Base-by-base conservation (phyloP, 1,284 basidiomycete genomes). In the Trichosporon ovoides region DNA sequence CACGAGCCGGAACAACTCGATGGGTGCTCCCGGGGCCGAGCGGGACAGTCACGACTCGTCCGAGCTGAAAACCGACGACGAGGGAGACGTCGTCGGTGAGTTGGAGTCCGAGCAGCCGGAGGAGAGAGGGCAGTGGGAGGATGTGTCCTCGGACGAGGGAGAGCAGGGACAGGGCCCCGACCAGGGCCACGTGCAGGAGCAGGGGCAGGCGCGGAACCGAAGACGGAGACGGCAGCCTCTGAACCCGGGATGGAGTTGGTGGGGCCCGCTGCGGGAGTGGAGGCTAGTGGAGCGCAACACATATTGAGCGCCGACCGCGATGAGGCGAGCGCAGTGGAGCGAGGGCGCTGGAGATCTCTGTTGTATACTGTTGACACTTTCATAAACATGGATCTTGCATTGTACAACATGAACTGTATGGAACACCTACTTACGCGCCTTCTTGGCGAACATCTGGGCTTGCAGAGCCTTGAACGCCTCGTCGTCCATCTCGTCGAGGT, bases 201-300 rank as follows among this genome's bases (percentile, higher is more conserved):
- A 7, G 16, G 37, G 34, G 20, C 22, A 24, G 18, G 33, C 16
- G 4, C 31, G 7, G 7, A n/a, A 33, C 22, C 36, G 37, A 33
- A 10, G 33, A 46, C 36, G 31, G 49, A 35, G 33, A 46, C n/a
- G 12, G 40, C 18, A 28, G 3, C 24, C 48, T 35, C 40, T 55
- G 38, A 64, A 62, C 4, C 51, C 53, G 3, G 67, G 67, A 0
- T 73, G 73, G 73, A 69, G 67, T 54, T 77, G 75, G 75, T 75
- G 74, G 73, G 75, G 75, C 14, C 75, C 75, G 34, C 56, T 77
- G 40, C 68, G 65, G 34, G 70, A 77, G 34, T 76, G 70, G 69
- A 56, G 74, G 35, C 63, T 73, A 46, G 59, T 62, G 14, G 72
- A 76, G 58, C 59, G 70, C 19, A 65, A 59, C 37, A 53, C 53